Evolutionary conservation across 768 basidiomycete species (phyloP), one percentile per base, ranked within the genome.

Genomic region (Podaxis sp.): DNA sequence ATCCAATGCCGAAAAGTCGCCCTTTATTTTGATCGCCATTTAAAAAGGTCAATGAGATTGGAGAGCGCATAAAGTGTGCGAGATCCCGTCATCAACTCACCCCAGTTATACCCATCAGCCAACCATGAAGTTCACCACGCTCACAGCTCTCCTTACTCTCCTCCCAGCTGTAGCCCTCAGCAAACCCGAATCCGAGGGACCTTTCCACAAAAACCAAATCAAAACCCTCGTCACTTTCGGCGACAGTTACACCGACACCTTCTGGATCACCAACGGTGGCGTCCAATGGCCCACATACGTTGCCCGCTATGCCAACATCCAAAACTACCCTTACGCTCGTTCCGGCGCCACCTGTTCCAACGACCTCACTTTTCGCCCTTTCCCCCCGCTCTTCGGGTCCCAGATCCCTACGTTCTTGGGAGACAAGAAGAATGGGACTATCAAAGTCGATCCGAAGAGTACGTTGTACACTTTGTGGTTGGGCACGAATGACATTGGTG

Each of bases 391-490:
- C 33, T 82, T 85, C 66, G 84, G 84, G 67, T 78, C 77, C 69
- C 81, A 87, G 68, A 76, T 89, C 5, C 87, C 87, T 0, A 59
- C 75, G 0, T 87, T 82, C 71, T 76, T 87, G 55, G 67, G 74
- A 4, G 78, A 81, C 54, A 73, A 67, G n/a, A 66, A 70, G 12
- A 81, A 83, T 63, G 77, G 79, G 4, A 75, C 80, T 0, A 67
- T 85, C 22, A 67, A 65, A n/a, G 69, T 83, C 37, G 58, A 72
- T 12, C 70, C 81, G 0, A 70, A 76, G 2, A 77, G 85, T 50
- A 89, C 87, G 1, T 64, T 89, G 2, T 89, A 85, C 69, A 84
- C 85, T 0, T 75, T 89, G 8, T 90, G 88, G 87, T 86, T 89
- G 63, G 87, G 88, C 11, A 86, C 85, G 1, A 86, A 85, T 64